Base-by-base conservation (phyloP, 2,329 filamentous ascomycete species). In the Hymenoscyphus fraxineus region DNA sequence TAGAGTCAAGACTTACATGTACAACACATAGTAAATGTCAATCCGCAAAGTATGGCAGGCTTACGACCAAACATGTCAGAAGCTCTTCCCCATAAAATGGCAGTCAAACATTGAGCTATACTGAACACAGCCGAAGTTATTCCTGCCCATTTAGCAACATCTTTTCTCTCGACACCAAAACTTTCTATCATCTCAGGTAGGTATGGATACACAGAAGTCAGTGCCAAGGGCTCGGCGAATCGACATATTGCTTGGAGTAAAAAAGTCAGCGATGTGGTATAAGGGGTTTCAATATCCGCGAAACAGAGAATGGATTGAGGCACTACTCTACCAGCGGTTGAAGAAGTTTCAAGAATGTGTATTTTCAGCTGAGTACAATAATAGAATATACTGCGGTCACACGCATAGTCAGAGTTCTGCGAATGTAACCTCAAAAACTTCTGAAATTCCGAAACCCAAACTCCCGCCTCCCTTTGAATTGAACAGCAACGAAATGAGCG, bases 21-120 rank as follows among this genome's bases (percentile, higher is more conserved):
- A 51, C 89, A 89, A 0, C 88, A 74, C 91, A 97, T 96, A 56
- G 93, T 96, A 71, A 85, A 90, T 44, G 87, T 76, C 19, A 95
- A 80, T 0, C 91, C 92, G 7, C 83, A 73, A 15, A 98, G 81
- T 65, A 98, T 91, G 47, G 89, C 85, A 0, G 89, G 90, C 74
- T 97, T 97, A 63, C 94, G 86, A 22, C 94, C 95, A 67, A 91
- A 86, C 55, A 77, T 80, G 76, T 98, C 95, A 0, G 92, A 91
- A 1, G 88, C 84, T 68, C 87, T 83, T 6, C 92, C 89, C 91
- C 91, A 94, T 0, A 85, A 79, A 1, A 94, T 85, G 19, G 89
- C 90, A 6, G 89, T 91, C 19, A 85, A 59, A 69, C 88, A 89
- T 77, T 94, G 91, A 38, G 85, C 82, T 12, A 92, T 76, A 2